These are phyloP conservation scores for Alopecurus myosuroides DNA, from an alignment of 176 grass and related monocot genomes.

Conservation along the genomic window DNA sequence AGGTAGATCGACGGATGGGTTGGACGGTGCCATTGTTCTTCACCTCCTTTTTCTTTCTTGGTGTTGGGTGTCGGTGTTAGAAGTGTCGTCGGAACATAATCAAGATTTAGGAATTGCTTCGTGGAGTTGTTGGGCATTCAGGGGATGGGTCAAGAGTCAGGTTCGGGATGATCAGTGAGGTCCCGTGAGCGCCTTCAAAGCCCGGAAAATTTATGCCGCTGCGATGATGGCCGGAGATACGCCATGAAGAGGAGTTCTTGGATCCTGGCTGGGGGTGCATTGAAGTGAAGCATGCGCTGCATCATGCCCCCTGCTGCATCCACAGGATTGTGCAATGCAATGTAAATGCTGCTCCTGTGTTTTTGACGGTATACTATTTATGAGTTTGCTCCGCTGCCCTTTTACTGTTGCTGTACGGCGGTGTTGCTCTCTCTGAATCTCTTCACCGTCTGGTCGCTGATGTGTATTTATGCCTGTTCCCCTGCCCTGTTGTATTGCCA, in stretches of 20 bases:
- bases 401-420: background rate
- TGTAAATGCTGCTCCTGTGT: conserved; percentile 28
- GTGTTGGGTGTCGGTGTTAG: background rate
- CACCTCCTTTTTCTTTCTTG: background rate
- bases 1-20: conserved; percentile 11
- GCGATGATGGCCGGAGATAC: background rate
- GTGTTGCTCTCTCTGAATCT: background rate
- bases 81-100: conserved; percentile 19
- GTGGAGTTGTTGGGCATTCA: background rate
- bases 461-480: conserved; percentile 4
- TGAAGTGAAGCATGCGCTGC: conserved; percentile 34
- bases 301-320: background rate
- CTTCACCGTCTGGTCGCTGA: background rate
- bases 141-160: background rate
- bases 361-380: conserved; percentile 30
- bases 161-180: background rate
- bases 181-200: conserved; percentile 46
- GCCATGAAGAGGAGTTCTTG: background rate
- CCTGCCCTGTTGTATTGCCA: background rate
- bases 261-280: conserved; percentile 42
- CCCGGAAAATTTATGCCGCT: background rate
- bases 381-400: background rate
- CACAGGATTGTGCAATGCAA: conserved; percentile 1
- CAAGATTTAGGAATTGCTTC: conserved; percentile 18
- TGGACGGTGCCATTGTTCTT: conserved; percentile 17